These are phyloP conservation scores for Fraxinus dipetala DNA, from an alignment of 305 asterid species.

Conservation along the genomic window DNA sequence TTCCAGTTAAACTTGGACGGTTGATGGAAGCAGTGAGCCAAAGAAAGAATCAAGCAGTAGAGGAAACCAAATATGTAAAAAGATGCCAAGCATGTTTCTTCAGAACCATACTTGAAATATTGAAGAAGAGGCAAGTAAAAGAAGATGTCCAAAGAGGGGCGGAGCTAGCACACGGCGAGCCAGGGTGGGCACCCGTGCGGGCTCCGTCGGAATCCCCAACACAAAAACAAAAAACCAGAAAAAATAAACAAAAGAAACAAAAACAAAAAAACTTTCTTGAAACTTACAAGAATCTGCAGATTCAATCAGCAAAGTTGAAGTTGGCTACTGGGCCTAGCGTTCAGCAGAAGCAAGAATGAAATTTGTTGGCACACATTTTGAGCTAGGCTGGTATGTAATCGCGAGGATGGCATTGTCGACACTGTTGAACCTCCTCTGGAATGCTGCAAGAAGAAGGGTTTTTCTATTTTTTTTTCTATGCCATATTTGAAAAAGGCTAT, in stretches of 20 bases:
- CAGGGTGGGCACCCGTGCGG: too few relatives aligned
- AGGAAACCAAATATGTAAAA: constrained; percentile 8
- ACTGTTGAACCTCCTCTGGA: background rate
- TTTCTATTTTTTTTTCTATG: background rate
- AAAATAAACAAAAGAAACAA: too few relatives aligned
- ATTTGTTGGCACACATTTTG: constrained; percentile 24
- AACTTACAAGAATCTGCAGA: constrained; percentile 24
- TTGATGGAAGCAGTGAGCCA: background rate
- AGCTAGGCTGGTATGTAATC: constrained; percentile 8
- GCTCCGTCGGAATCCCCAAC: background rate
- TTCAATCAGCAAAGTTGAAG: constrained; percentile 13
- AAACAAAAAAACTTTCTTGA: background rate
- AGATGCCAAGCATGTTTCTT: constrained; percentile 10
- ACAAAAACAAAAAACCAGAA: too few relatives aligned
- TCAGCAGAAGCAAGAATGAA: background rate
- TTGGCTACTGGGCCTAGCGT: background rate
- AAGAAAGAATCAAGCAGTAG: background rate
- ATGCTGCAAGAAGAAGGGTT: background rate
- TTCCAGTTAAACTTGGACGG: background rate
- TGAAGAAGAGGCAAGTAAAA: constrained; percentile 27
- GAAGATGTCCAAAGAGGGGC: background rate
- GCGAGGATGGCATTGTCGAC: background rate
- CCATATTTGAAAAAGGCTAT: too few relatives aligned
- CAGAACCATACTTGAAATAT: constrained; percentile 14
- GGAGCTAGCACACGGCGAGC: too few relatives aligned